Evolutionary conservation across 805 yeast species (phyloP).

Genomic region (Peterozyma xylosa): DNA sequence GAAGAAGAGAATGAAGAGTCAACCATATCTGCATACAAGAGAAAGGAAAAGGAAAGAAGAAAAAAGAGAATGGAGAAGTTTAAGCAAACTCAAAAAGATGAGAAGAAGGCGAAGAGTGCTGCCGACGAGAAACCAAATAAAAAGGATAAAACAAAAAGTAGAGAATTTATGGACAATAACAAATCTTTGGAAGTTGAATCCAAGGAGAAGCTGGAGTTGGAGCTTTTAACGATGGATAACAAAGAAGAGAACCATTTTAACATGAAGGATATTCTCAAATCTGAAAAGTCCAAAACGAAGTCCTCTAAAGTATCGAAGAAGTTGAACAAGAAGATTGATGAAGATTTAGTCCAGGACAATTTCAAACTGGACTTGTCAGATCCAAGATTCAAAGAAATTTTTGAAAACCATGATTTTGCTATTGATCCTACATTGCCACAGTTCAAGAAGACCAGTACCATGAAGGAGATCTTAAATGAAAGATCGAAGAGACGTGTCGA

Average conservation of each 20-base stretch:
- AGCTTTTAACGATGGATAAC: constrained; percentile 60
- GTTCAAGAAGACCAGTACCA: constrained; percentile 78
- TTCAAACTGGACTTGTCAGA: constrained; percentile 72
- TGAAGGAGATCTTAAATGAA: constrained; percentile 76
- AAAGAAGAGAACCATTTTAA: constrained; percentile 57
- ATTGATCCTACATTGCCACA: constrained; percentile 93
- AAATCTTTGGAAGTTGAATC: constrained; percentile 20
- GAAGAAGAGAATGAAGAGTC: constrained; percentile 50
- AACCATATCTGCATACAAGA: constrained; percentile 70
- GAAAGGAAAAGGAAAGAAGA: constrained; percentile 91
- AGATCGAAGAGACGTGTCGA: constrained; percentile 44
- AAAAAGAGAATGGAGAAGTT: constrained; percentile 72
- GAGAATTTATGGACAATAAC: constrained; percentile 25
- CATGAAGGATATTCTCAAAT: constrained; percentile 69
- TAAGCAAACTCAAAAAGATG: constrained; percentile 49
- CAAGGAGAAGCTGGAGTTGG: constrained; percentile 56
- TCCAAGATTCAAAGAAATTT: constrained; percentile 77
- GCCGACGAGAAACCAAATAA: constrained; percentile 20
- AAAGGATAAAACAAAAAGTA: constrained; percentile 15
- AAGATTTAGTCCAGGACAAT: constrained; percentile 39
- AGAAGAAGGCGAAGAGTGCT: constrained; percentile 36
- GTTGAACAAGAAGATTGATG: constrained; percentile 40
- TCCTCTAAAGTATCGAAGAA: constrained; percentile 36
- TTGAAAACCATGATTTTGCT: constrained; percentile 83
- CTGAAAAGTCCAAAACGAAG: constrained; percentile 58